Conservation (phyloP, 768 basidiomycete genomes). For the Suillus ampliporus region DNA sequence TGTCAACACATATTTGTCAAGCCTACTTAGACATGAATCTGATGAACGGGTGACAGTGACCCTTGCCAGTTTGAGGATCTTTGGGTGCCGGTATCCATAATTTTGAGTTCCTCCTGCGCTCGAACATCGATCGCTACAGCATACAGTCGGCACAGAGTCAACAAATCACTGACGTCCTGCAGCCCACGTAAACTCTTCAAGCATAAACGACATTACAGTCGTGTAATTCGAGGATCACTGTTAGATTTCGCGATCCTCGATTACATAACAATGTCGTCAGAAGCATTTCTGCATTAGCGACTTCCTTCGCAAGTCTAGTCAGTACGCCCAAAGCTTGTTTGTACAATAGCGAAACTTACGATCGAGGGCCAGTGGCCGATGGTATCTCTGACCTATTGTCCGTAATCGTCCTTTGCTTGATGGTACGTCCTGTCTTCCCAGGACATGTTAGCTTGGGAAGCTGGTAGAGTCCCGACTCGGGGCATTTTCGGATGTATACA, state of each 20-base stretch:
- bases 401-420: slow-evolving; percentile 28
- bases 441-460: slow-evolving; percentile 34
- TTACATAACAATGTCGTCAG: no score
- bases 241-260: no score
- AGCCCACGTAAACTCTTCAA: slow-evolving; percentile 35
- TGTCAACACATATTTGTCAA: background rate
- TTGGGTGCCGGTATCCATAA: slow-evolving; percentile 30
- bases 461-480: slow-evolving; percentile 23
- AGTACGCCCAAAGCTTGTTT: background rate
- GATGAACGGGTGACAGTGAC: slow-evolving; percentile 29
- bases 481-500: slow-evolving; percentile 18
- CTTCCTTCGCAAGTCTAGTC: slow-evolving; percentile 21
- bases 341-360: slow-evolving; percentile 16
- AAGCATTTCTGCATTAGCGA: slow-evolving; percentile 32
- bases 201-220: slow-evolving; percentile 33
- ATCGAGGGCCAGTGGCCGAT: slow-evolving; percentile 29
- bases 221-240: slow-evolving; percentile 34
- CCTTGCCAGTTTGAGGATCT: slow-evolving; percentile 22
- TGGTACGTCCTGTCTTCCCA: slow-evolving; percentile 33
- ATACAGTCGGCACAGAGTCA: slow-evolving; percentile 1
- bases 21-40: slow-evolving; percentile 31
- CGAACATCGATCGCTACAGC: slow-evolving; percentile 30
- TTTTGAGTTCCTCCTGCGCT: slow-evolving; percentile 25
- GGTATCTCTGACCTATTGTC: slow-evolving; percentile 28
- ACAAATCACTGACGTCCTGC: background rate